Evolutionary conservation across 2,329 filamentous ascomycete species (phyloP).

Genomic region (Penicillium brasilianum): DNA sequence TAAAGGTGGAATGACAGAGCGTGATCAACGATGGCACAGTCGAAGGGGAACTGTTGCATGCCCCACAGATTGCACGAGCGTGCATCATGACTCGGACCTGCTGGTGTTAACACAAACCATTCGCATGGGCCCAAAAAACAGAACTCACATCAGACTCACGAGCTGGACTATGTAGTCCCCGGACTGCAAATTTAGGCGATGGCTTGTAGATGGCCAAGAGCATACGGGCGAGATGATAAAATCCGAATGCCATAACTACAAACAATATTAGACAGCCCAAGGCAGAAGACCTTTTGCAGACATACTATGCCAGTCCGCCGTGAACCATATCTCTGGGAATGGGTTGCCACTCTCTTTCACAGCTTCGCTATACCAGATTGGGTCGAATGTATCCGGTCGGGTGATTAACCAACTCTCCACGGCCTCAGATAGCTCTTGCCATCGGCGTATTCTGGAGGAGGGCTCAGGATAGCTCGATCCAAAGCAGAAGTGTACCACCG

Average conservation of each 20-base stretch:
- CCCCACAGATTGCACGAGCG: constrained; percentile 18
- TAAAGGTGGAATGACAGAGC: constrained; percentile 21
- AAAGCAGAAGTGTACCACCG: constrained; percentile 19
- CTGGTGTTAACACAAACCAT: constrained; percentile 9
- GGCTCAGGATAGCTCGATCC: constrained; percentile 14
- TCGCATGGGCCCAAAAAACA: neutral
- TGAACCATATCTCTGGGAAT: constrained; percentile 19
- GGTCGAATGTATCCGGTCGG: constrained; percentile 13
- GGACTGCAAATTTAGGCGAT: constrained; percentile 17
- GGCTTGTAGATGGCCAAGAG: constrained; percentile 19
- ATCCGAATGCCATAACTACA: constrained; percentile 19
- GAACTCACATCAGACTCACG: constrained; percentile 15
- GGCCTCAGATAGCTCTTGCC: constrained; percentile 16
- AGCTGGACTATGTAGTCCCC: constrained; percentile 7
- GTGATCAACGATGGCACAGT: constrained; percentile 20
- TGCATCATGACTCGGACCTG: constrained; percentile 18
- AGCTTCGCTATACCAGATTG: constrained; percentile 16
- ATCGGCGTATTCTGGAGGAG: constrained; percentile 10
- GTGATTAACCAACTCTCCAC: constrained; percentile 13
- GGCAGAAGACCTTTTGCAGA: constrained; percentile 3
- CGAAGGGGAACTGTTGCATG: constrained; percentile 20
- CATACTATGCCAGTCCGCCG: constrained; percentile 18
- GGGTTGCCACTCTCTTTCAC: constrained; percentile 11
- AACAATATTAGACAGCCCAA: constrained; percentile 3
- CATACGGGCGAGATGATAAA: constrained; percentile 20